A percentile compares a stretch with the other conserved stretches of the same genome.
Evolutionary conservation across 1,139 yeast species (phyloP).

Genomic region (Blastobotrys buckinghamii): DNA sequence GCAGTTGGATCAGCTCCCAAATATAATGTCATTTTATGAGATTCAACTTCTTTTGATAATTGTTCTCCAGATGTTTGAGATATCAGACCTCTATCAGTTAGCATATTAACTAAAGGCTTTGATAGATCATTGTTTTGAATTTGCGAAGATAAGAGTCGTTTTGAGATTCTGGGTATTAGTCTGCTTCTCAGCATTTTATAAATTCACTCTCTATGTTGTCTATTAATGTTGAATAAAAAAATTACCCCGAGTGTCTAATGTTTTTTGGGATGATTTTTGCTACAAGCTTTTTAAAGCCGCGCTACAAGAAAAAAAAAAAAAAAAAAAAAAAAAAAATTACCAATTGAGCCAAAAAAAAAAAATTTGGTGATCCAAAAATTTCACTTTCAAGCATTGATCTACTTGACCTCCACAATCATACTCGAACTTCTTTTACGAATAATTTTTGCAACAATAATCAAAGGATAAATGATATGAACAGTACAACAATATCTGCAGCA

Average conservation of each 20-base stretch:
- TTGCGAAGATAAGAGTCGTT: background rate
- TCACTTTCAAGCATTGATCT: no score
- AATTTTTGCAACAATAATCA: background rate
- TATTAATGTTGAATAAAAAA: no score
- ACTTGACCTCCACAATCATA: background rate
- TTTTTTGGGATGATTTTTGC: no score
- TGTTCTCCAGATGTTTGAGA: slow-evolving; percentile 25
- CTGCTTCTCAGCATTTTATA: background rate
- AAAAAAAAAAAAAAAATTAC: background rate
- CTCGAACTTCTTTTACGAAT: background rate
- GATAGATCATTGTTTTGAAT: slow-evolving; percentile 4
- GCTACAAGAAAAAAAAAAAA: background rate
- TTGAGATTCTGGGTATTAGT: background rate
- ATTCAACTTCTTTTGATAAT: slow-evolving; percentile 38
- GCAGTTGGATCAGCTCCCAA: slow-evolving; percentile 99
- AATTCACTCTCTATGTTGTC: no score
- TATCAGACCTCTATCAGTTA: slow-evolving; percentile 22
- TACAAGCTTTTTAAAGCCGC: no score
- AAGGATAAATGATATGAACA: background rate
- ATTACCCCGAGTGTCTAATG: no score
- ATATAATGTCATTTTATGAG: slow-evolving; percentile 52
- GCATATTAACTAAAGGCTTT: slow-evolving; percentile 16
- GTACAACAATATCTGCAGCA: background rate
- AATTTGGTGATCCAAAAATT: background rate
- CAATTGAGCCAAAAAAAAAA: background rate